These are phyloP conservation scores for Syncephalastrum racemosum DNA, from an alignment of 371 early-diverging fungal species.

Conservation along the genomic window DNA sequence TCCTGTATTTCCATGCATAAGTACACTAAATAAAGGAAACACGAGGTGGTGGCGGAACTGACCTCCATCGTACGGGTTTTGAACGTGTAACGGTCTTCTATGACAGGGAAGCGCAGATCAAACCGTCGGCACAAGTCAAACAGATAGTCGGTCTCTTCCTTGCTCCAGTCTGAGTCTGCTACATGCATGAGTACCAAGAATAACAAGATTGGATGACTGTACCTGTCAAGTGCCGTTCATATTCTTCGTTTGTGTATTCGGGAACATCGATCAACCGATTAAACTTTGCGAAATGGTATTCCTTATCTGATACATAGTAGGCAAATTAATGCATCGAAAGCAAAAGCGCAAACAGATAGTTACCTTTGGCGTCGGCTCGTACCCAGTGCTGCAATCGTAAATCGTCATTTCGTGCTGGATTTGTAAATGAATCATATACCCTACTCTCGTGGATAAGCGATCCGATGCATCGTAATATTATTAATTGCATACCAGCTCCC, in stretches of 20 bases:
- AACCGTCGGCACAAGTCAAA: constrained; percentile 72
- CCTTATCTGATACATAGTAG: constrained; percentile 19
- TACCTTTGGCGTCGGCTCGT: constrained; percentile 43
- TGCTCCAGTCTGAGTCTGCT: constrained; percentile 76
- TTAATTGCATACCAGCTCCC: constrained; percentile 52
- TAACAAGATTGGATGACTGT: constrained; percentile 3
- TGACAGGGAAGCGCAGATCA: constrained; percentile 83
- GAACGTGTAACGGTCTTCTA: constrained; percentile 79
- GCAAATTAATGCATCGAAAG: background rate
- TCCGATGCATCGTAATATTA: constrained; percentile 2
- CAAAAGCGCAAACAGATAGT: constrained; percentile 2
- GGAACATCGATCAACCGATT: constrained; percentile 63
- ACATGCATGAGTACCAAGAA: background rate
- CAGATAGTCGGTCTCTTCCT: constrained; percentile 84
- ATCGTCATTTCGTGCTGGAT: constrained; percentile 77
- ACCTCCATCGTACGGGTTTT: constrained; percentile 40
- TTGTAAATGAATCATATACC: constrained; percentile 72
- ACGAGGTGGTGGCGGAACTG: background rate
- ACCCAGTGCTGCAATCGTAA: constrained; percentile 78
- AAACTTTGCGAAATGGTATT: constrained; percentile 66
- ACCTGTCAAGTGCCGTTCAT: constrained; percentile 54
- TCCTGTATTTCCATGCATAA: constrained; percentile 48
- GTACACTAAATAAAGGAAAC: background rate
- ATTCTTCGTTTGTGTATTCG: constrained; percentile 73
- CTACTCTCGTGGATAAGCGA: constrained; percentile 34